Evolutionary conservation across 495 filamentous ascomycete genomes (phyloP), one percentile per base, ranked within the genome.

Genomic region (Hyaloscypha hepaticicola): DNA sequence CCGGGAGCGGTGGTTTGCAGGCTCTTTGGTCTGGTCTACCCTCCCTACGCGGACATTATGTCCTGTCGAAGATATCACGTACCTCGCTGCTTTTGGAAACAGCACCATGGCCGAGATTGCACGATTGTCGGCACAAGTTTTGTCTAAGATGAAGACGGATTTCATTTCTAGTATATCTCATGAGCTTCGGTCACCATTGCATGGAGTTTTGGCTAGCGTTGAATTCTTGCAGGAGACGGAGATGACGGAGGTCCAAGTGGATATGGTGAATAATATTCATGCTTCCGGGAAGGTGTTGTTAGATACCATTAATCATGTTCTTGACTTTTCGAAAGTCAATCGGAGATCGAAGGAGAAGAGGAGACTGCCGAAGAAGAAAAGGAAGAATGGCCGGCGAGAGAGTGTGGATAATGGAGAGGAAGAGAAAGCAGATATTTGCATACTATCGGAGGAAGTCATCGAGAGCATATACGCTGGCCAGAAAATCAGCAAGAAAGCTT

Each of bases 261-360:
- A 84, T n/a, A 79, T 91, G 49, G 78, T 92, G 1, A 82, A 89
- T 56, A 92, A 89, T 7, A 83, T 95, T 59, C 86, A 91, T 57
- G 85, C 86, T 5, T 95, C 89, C 63, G 88, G 88, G 0, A 83
- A 85, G 59, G 93, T 91, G 0, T 72, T 95, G 1, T 77, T 96
- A 16, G 91, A 95, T 66, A 91, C 89, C 0, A 88, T 93, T 72
- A 88, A 92, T 64, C 88, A 93, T 71, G 86, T 89, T 24, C 78
- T 88, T 3, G 85, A 88, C 63, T 88, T 83, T 69, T 84, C 82
- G 63, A 88, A 88, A 64, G 85, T 88, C 56, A 85, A 87, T 63
- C 66, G 63, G 29, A 66, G 56, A 51, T 52, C 65, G 12, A 72
- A 65, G 52, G 61, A 68, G 29, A 69, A 63, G 56, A 61, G 49